Percentiles rank a stretch among this genome's conserved stretches.
These are phyloP conservation scores for Hygrocybe punicea DNA, from an alignment of 768 basidiomycete species.

Conservation along the genomic window DNA sequence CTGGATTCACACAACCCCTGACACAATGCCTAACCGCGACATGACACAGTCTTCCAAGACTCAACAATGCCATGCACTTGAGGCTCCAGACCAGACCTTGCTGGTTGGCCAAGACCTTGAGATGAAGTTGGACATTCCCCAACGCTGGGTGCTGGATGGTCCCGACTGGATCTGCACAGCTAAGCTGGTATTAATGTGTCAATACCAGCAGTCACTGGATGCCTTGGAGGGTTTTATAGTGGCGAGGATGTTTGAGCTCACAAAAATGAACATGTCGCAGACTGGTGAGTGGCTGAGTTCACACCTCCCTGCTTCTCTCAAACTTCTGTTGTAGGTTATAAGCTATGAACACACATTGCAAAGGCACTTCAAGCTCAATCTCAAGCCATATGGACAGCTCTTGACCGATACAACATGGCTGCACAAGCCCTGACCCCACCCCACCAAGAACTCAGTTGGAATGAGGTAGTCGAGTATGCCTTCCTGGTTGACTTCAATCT, in stretches of 20 bases:
- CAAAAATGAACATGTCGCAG: conserved; percentile 19
- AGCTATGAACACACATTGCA: conserved; percentile 25
- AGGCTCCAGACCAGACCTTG: neutral
- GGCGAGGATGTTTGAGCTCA: conserved; percentile 22
- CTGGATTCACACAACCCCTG: too few species aligned
- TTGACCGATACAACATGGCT: conserved; percentile 24
- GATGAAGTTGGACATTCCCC: neutral
- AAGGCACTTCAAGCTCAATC: conserved; percentile 21
- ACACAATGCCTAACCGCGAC: too few species aligned
- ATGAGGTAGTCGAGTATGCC: conserved; percentile 25
- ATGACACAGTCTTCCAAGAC: neutral
- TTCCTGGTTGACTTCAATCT: conserved; percentile 25
- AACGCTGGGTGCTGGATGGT: neutral
- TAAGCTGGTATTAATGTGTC: conserved; percentile 7
- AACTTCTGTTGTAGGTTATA: conserved; percentile 25
- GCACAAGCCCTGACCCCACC: conserved; percentile 18
- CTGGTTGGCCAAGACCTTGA: neutral
- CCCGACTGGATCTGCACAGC: conserved; percentile 10
- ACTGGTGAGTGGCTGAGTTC: conserved; percentile 23
- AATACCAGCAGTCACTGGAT: conserved; percentile 19
- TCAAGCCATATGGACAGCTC: conserved; percentile 21
- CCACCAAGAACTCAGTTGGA: conserved; percentile 17
- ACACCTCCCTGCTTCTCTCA: neutral
- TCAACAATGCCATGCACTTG: conserved; percentile 6
- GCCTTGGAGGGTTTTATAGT: conserved; percentile 21